phyloP scores from a whole-genome alignment of 805 yeast genomes.

The Lachancea thermotolerans region DNA sequence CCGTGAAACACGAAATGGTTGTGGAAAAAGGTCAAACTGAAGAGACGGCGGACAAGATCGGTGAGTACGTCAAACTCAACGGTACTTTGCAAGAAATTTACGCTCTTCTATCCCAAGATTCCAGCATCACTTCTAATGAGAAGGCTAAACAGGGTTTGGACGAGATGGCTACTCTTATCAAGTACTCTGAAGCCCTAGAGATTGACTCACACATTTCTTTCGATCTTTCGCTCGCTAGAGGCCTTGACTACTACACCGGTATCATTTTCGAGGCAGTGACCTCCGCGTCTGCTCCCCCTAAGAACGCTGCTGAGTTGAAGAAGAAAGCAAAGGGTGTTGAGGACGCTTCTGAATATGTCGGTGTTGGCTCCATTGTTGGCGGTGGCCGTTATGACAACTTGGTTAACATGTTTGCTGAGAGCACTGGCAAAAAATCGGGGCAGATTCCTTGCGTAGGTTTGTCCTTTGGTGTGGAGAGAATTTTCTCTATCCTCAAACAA shows the following conservation, averaged over 20 bases:
- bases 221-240: conserved; percentile 94
- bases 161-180: conserved; percentile 71
- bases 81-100: conserved; percentile 69
- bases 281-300: conserved; percentile 92
- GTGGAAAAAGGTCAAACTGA: conserved; percentile 86
- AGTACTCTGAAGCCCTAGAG: conserved; percentile 78
- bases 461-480: conserved; percentile 94
- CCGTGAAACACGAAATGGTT: conserved; percentile 83
- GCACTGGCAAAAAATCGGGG: conserved; percentile 67
- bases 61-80: conserved; percentile 78
- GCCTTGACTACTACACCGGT: conserved; percentile 96
- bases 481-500: conserved; percentile 82
- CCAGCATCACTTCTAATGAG: conserved; percentile 52
- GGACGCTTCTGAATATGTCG: conserved; percentile 94
- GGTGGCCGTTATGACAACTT: conserved; percentile 97
- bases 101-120: conserved; percentile 48
- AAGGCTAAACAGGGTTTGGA: conserved; percentile 73
- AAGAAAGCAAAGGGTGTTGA: conserved; percentile 55
- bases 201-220: conserved; percentile 64
- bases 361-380: conserved; percentile 97
- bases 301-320: conserved; percentile 63
- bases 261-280: conserved; percentile 96
- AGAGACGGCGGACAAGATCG: conserved; percentile 89
- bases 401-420: conserved; percentile 89
- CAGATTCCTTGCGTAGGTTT: conserved; percentile 96